A percentile compares a stretch with the other conserved stretches of the same genome.
phyloP scores from a whole-genome alignment of 768 basidiomycete species.

The Trametes maxima region DNA sequence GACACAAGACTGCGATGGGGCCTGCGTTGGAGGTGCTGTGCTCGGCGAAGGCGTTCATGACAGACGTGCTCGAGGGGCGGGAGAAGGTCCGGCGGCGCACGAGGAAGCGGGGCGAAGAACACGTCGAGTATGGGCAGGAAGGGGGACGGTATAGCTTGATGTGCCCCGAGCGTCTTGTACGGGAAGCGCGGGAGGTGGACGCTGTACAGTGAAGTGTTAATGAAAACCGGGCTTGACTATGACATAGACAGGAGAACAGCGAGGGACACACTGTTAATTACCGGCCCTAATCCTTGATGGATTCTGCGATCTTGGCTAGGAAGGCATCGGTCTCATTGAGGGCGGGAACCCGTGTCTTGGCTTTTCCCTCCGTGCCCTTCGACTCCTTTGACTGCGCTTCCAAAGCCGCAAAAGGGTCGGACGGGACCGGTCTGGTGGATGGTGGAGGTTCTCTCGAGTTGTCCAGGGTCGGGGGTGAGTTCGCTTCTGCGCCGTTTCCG shows the following conservation, averaged over 20 bases:
- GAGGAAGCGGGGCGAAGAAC: constrained; percentile 39
- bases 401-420: constrained; percentile 54
- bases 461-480: not conserved
- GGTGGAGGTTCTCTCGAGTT: not conserved
- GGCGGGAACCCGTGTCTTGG: constrained; percentile 30
- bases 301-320: constrained; percentile 67
- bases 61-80: constrained; percentile 46
- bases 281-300: constrained; percentile 40
- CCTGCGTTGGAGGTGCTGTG: constrained; percentile 50
- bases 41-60: constrained; percentile 47
- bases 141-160: constrained; percentile 46
- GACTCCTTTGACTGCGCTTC: constrained; percentile 38
- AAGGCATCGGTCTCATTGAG: constrained; percentile 61
- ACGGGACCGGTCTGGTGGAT: not conserved
- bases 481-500: constrained; percentile 1
- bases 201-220: not conserved
- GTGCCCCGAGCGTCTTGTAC: constrained; percentile 52
- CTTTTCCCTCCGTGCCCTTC: constrained; percentile 17
- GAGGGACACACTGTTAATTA: not conserved
- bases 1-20: constrained; percentile 48
- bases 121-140: constrained; percentile 47
- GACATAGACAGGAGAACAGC: not conserved
- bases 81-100: constrained; percentile 39
- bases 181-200: constrained; percentile 35
- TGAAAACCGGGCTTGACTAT: not conserved